Evolutionary conservation across 176 grass and related monocot species (phyloP).

Genomic region (Triticum timopheevii): DNA sequence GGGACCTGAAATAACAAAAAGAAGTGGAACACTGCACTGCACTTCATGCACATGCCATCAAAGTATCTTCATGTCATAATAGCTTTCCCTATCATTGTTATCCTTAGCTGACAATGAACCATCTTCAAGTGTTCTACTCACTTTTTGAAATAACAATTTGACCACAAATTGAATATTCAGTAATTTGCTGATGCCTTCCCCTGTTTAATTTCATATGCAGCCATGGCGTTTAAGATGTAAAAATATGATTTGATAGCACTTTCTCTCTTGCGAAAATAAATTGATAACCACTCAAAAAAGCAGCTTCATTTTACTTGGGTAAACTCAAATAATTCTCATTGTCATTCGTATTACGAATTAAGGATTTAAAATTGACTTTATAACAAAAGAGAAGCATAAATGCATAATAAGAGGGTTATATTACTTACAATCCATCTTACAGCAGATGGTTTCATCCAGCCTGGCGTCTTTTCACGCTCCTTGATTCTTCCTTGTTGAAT

Average conservation of each 20-base stretch:
- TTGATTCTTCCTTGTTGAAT: slow-evolving; percentile 39
- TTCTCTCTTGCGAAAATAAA: background rate
- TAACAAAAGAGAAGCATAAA: slow-evolving; percentile 10
- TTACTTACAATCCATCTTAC: slow-evolving; percentile 55
- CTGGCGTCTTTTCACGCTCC: slow-evolving; percentile 4
- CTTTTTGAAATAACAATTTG: background rate
- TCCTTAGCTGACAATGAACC: background rate
- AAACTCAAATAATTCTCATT: background rate
- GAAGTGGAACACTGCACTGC: background rate
- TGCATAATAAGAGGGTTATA: slow-evolving; percentile 9
- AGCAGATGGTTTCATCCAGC: slow-evolving; percentile 37
- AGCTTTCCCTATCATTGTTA: background rate
- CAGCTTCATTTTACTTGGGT: background rate
- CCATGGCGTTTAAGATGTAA: background rate
- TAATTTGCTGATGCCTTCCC: background rate
- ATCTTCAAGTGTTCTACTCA: background rate
- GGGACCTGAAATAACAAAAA: slow-evolving; percentile 1
- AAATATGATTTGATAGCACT: background rate
- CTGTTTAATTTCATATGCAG: background rate
- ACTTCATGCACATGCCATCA: background rate
- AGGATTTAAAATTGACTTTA: background rate
- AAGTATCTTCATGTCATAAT: background rate
- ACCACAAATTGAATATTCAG: background rate
- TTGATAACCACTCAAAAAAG: background rate
- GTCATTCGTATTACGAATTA: background rate